A percentile compares a stretch with the other conserved stretches of the same genome.
Conservation (phyloP, 805 yeast genomes). For the Pichia membranifaciens region DNA sequence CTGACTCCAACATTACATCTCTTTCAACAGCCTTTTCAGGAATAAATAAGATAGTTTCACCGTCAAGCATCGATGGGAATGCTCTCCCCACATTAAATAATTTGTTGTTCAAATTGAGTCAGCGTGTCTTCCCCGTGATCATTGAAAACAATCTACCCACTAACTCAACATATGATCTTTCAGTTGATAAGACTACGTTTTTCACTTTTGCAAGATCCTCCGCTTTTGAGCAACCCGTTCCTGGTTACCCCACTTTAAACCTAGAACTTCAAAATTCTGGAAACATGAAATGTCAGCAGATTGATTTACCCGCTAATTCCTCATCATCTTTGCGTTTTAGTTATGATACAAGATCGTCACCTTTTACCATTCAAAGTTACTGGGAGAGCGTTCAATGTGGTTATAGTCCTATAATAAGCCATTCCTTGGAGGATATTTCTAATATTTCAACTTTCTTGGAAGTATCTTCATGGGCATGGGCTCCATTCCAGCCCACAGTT, state of each 20-base stretch:
- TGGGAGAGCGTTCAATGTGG: slow-evolving; percentile 48
- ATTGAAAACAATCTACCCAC: slow-evolving; percentile 24
- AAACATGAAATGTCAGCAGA: not conserved
- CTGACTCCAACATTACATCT: slow-evolving; percentile 10
- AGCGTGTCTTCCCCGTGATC: slow-evolving; percentile 35
- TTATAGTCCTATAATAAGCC: slow-evolving; percentile 56
- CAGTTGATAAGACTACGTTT: slow-evolving; percentile 3
- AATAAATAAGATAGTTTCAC: slow-evolving; percentile 5
- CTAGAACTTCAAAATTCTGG: not conserved
- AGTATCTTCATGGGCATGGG: slow-evolving; percentile 71
- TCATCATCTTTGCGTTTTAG: slow-evolving; percentile 19
- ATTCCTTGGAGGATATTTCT: slow-evolving; percentile 23
- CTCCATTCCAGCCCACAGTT: slow-evolving; percentile 43
- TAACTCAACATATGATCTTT: slow-evolving; percentile 29
- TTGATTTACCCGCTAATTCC: not conserved
- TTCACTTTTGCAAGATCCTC: slow-evolving; percentile 5
- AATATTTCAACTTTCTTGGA: slow-evolving; percentile 31
- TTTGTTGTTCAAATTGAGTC: slow-evolving; percentile 31
- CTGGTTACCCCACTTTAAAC: not conserved
- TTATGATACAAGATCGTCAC: slow-evolving; percentile 32
- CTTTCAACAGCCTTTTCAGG: slow-evolving; percentile 6
- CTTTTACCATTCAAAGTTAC: slow-evolving; percentile 37
- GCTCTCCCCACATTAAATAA: slow-evolving; percentile 11
- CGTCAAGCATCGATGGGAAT: slow-evolving; percentile 2
- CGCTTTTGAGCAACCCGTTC: not conserved